These are phyloP conservation scores for Salix exigua DNA, from an alignment of 345 rosid species.

Conservation along the genomic window DNA sequence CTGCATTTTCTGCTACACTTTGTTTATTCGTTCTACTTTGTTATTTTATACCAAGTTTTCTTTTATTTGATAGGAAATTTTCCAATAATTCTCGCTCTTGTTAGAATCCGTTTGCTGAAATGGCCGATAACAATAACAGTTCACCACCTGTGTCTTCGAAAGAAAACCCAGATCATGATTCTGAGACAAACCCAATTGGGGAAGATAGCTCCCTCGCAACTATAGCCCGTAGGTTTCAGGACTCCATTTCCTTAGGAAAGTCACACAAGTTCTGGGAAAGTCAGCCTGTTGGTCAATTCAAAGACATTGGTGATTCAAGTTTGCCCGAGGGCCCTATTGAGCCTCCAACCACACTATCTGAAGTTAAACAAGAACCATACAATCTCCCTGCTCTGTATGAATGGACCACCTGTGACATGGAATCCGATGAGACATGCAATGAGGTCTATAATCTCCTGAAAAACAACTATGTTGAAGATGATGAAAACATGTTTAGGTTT, in stretches of 20 bases:
- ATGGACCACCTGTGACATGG: constrained; percentile 87
- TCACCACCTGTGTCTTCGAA: constrained; percentile 48
- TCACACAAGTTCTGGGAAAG: constrained; percentile 91
- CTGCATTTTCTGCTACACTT: not conserved
- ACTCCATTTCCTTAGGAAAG: constrained; percentile 49
- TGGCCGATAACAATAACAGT: constrained; percentile 50
- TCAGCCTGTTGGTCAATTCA: constrained; percentile 85
- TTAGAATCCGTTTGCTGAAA: constrained; percentile 21
- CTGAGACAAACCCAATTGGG: constrained; percentile 26
- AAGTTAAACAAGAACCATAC: constrained; percentile 88
- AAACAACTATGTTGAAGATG: constrained; percentile 88
- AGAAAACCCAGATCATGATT: constrained; percentile 49
- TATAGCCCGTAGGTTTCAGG: constrained; percentile 61
- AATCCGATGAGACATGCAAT: constrained; percentile 61
- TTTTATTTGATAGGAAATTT: not conserved
- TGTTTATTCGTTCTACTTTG: not conserved
- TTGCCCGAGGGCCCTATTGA: constrained; percentile 86
- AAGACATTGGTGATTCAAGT: constrained; percentile 61
- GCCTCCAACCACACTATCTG: constrained; percentile 53
- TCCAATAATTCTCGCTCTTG: not conserved
- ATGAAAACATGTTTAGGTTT: constrained; percentile 95
- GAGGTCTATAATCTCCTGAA: constrained; percentile 81
- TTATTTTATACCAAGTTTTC: not conserved
- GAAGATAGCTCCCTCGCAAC: constrained; percentile 60
- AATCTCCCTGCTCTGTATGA: constrained; percentile 74